Conservation (phyloP, 2,329 filamentous ascomycete genomes). For the Aspergillus sp. region DNA sequence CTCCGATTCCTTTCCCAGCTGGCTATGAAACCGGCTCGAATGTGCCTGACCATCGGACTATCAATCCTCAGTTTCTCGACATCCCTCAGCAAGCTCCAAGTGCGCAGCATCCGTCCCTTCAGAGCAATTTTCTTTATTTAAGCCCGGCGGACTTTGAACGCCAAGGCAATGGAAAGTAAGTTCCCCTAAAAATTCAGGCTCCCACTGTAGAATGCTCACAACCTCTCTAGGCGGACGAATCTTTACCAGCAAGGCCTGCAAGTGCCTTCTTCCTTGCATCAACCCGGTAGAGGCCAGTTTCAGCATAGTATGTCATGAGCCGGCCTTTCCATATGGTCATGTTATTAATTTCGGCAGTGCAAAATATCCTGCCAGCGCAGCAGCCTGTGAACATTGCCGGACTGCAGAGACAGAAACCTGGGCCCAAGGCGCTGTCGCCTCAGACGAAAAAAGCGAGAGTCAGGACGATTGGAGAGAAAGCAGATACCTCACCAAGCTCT, state of each 20-base stretch:
- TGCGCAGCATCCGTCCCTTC: constrained; percentile 13
- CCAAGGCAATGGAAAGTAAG: constrained; percentile 20
- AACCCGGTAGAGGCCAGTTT: no score
- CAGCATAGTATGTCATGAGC: no score
- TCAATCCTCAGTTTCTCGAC: constrained; percentile 32
- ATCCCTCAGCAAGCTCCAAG: constrained; percentile 15
- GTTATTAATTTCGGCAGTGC: no score
- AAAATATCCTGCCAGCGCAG: no score
- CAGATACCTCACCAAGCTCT: constrained; percentile 38
- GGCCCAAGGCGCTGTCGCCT: constrained; percentile 12
- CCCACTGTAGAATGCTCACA: not conserved
- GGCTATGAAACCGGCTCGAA: constrained; percentile 17
- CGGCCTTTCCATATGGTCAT: no score
- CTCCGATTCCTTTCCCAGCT: constrained; percentile 21
- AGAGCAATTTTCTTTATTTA: constrained; percentile 21
- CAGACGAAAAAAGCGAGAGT: constrained; percentile 13
- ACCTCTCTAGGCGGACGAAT: constrained; percentile 12
- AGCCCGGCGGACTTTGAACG: constrained; percentile 19
- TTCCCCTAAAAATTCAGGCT: not conserved
- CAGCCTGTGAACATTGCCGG: constrained; percentile 8
- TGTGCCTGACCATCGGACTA: constrained; percentile 25
- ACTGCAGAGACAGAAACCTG: constrained; percentile 12
- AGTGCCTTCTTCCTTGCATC: constrained; percentile 8
- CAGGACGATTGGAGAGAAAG: constrained; percentile 16
- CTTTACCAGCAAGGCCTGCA: constrained; percentile 21